These are phyloP conservation scores for Aspergillus carlsbadensis DNA, from an alignment of 495 filamentous ascomycete species.

Conservation along the genomic window DNA sequence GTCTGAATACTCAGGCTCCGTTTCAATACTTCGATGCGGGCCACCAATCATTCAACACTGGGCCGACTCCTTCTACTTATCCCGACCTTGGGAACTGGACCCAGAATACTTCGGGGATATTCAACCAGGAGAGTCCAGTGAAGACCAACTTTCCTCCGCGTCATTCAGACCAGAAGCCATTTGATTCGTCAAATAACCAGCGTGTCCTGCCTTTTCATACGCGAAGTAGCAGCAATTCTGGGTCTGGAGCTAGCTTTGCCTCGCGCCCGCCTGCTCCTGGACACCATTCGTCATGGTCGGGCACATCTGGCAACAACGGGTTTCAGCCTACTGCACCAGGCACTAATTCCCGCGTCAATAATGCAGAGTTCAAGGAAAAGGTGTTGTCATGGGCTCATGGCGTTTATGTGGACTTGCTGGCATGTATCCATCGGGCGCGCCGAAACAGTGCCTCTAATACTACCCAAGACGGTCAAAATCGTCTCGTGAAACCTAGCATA, in stretches of 20 bases:
- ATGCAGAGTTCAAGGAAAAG: slow-evolving; percentile 73
- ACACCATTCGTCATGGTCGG: slow-evolving; percentile 27
- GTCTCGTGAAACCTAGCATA: slow-evolving; percentile 54
- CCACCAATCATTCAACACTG: slow-evolving; percentile 29
- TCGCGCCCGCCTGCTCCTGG: slow-evolving; percentile 23
- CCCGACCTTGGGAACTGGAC: slow-evolving; percentile 34
- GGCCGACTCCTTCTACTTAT: slow-evolving; percentile 25
- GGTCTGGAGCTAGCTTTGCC: slow-evolving; percentile 12
- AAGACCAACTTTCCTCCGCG: slow-evolving; percentile 44
- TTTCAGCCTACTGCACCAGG: slow-evolving; percentile 25
- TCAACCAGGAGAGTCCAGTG: slow-evolving; percentile 27
- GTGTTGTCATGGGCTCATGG: slow-evolving; percentile 81
- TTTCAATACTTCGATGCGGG: slow-evolving; percentile 32
- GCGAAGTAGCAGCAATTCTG: slow-evolving; percentile 15
- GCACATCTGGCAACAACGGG: slow-evolving; percentile 16
- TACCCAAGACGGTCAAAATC: slow-evolving; percentile 31
- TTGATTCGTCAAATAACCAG: slow-evolving; percentile 20
- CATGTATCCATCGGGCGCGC: slow-evolving; percentile 65
- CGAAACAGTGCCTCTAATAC: slow-evolving; percentile 41
- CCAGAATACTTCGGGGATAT: slow-evolving; percentile 26
- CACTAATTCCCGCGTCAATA: slow-evolving; percentile 30
- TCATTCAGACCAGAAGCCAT: slow-evolving; percentile 37
- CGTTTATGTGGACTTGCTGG: slow-evolving; percentile 82
- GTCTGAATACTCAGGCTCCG: slow-evolving; percentile 35
- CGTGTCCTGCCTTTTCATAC: slow-evolving; percentile 38